phyloP scores from a whole-genome alignment of 139 green algal species.

The Trebouxia sp. region DNA sequence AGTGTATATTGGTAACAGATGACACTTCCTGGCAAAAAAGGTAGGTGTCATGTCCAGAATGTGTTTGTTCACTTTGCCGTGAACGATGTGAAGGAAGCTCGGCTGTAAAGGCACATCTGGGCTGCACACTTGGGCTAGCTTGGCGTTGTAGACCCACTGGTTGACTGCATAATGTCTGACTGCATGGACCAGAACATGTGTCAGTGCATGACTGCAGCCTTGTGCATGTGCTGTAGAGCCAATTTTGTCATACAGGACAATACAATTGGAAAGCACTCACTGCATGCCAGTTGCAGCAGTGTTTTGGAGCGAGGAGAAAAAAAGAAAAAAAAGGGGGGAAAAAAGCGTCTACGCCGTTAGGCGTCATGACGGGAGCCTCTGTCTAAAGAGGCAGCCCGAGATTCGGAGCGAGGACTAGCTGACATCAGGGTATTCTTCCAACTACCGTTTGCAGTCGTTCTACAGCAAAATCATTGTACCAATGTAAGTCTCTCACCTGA shows the following conservation, averaged over 20 bases:
- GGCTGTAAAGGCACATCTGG: slow-evolving; percentile 14
- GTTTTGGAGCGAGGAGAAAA: background rate
- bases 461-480: background rate
- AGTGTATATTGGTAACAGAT: too few species aligned
- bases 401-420: background rate
- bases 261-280: too few species aligned
- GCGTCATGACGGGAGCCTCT: background rate
- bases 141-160: slow-evolving; percentile 58
- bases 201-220: too few species aligned
- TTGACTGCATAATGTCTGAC: slow-evolving; percentile 20
- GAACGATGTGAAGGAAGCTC: background rate
- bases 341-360: background rate
- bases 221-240: too few species aligned
- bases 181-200: slow-evolving; percentile 2
- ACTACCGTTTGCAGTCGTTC: background rate
- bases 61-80: too few species aligned
- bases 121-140: slow-evolving; percentile 37
- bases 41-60: background rate
- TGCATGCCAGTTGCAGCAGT: background rate
- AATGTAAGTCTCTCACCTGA: slow-evolving; percentile 9
- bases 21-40: too few species aligned
- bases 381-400: too few species aligned
- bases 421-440: background rate
- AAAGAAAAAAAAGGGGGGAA: background rate
- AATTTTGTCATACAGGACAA: background rate